These are phyloP conservation scores for Paspalum notatum DNA, from an alignment of 176 grass and related monocot genomes.

Conservation along the genomic window DNA sequence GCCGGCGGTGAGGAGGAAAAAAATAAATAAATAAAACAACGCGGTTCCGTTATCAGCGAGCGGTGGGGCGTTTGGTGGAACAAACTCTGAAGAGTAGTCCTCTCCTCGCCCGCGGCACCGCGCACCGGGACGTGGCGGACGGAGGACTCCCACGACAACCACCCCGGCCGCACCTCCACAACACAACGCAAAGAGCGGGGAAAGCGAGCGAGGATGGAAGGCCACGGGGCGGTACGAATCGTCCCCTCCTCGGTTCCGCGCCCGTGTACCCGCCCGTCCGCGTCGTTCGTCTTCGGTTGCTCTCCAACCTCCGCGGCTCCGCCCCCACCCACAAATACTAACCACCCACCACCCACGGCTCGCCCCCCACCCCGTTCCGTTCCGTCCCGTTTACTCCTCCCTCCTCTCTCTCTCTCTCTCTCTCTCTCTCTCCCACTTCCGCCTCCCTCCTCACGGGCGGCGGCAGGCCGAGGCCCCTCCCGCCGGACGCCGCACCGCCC, in stretches of 20 bases:
- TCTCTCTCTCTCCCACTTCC: not conserved
- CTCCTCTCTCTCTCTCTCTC: not conserved
- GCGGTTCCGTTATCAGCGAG: slow-evolving; percentile 49
- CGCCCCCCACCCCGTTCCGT: slow-evolving; percentile 28
- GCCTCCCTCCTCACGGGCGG: not conserved
- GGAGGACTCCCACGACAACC: too few species aligned
- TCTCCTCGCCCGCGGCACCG: not conserved
- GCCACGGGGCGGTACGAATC: too few species aligned
- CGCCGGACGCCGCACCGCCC: slow-evolving; percentile 16
- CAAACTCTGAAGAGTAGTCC: slow-evolving; percentile 35
- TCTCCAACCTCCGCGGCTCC: not conserved
- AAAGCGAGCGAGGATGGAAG: too few species aligned
- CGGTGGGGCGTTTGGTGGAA: slow-evolving; percentile 63
- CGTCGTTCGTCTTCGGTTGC: not conserved
- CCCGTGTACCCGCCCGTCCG: too few species aligned
- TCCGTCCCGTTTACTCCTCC: slow-evolving; percentile 27
- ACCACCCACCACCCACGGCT: not conserved
- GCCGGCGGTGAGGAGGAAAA: too few species aligned
- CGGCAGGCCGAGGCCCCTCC: slow-evolving; percentile 6
- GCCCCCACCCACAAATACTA: slow-evolving; percentile 13
- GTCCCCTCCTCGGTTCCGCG: too few species aligned
- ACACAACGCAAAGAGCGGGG: too few species aligned
- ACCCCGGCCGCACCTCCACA: too few species aligned
- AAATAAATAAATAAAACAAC: not conserved
- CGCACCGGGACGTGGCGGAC: too few species aligned